phyloP scores from a whole-genome alignment of 1,139 yeast genomes.

The Magnusiomyces suaveolens region DNA sequence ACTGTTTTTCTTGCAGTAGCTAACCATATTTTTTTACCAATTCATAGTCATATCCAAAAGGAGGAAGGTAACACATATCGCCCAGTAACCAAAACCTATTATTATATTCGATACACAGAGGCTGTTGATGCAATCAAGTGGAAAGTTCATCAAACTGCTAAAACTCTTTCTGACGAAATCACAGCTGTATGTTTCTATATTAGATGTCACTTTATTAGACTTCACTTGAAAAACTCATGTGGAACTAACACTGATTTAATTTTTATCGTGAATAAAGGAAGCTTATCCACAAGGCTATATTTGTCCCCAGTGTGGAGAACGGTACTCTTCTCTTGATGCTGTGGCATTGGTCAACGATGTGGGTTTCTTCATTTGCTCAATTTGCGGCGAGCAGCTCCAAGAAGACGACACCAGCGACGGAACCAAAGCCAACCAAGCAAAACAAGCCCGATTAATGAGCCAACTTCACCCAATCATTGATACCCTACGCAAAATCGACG shows the following conservation, averaged over 20 bases:
- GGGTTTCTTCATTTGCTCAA: slow-evolving; percentile 72
- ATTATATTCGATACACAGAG: slow-evolving; percentile 79
- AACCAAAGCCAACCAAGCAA: slow-evolving; percentile 72
- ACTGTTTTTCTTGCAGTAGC: too few species aligned
- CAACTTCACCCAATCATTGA: slow-evolving; percentile 85
- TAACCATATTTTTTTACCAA: not conserved
- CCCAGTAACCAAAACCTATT: slow-evolving; percentile 66
- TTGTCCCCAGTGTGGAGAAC: slow-evolving; percentile 76
- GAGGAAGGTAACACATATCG: slow-evolving; percentile 57
- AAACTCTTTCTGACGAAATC: slow-evolving; percentile 68
- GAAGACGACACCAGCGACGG: slow-evolving; percentile 88
- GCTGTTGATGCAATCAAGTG: slow-evolving; percentile 94
- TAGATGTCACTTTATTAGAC: too few species aligned
- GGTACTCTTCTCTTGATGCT: slow-evolving; percentile 81
- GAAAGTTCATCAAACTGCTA: slow-evolving; percentile 86
- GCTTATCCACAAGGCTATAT: slow-evolving; percentile 91
- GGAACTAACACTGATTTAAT: too few species aligned
- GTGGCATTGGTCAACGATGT: slow-evolving; percentile 63
- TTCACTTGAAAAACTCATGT: too few species aligned
- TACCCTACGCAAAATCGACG: slow-evolving; percentile 77
- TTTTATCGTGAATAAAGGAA: too few species aligned
- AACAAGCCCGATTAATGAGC: slow-evolving; percentile 72
- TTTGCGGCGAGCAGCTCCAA: slow-evolving; percentile 62
- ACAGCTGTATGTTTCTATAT: slow-evolving; percentile 29
- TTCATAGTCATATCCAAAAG: slow-evolving; percentile 51